Conservation (phyloP, 306 rosid species). For the Gynostemma pentaphyllum region DNA sequence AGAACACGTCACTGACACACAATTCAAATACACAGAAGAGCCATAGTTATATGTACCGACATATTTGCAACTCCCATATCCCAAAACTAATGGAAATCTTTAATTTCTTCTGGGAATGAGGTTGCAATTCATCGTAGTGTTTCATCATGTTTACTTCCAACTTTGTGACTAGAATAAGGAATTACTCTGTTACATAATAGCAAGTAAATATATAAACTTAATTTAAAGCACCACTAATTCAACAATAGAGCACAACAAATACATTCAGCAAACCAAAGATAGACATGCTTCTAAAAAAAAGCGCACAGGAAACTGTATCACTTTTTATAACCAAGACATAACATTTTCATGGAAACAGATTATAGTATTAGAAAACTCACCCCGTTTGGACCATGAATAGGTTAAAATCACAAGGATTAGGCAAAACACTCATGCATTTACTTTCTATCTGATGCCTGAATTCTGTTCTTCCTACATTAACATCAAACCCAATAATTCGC, state of each 20-base stretch:
- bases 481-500: conserved; percentile 70
- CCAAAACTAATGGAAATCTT: background rate
- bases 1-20: background rate
- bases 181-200: background rate
- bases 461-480: conserved; percentile 49
- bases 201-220: background rate
- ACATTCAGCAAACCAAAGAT: background rate
- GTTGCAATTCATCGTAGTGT: background rate
- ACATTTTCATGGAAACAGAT: background rate
- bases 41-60: background rate
- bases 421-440: conserved; percentile 79
- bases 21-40: background rate
- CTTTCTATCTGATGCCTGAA: conserved; percentile 83
- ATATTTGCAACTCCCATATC: background rate
- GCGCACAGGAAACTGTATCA: background rate
- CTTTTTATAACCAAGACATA: background rate
- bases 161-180: background rate
- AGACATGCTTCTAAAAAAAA: background rate
- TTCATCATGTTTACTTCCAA: background rate
- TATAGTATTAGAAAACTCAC: conserved; percentile 27
- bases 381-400: conserved; percentile 84
- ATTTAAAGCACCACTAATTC: background rate
- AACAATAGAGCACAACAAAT: background rate
- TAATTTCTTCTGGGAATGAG: background rate
- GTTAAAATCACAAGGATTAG: conserved; percentile 75